These are phyloP conservation scores for Cyathus striatus DNA, from an alignment of 768 basidiomycete genomes.

Conservation along the genomic window DNA sequence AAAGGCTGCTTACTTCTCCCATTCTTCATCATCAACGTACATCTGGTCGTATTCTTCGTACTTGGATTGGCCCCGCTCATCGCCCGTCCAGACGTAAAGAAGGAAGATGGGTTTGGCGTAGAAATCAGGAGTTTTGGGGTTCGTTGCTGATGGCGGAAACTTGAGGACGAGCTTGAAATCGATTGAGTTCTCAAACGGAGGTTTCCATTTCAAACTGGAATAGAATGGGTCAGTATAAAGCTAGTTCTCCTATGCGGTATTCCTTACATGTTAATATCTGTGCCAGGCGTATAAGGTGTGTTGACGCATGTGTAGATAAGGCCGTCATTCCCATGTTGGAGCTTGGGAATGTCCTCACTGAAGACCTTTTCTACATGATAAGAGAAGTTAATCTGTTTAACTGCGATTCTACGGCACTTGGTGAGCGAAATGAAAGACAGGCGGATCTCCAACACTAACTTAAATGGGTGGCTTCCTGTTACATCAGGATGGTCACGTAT, in stretches of 20 bases:
- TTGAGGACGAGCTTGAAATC: conserved; percentile 96
- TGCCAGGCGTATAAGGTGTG: conserved; percentile 78
- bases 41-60: conserved; percentile 87
- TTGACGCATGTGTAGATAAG: conserved; percentile 93
- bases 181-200: conserved; percentile 94
- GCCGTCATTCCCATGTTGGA: conserved; percentile 93
- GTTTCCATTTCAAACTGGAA: conserved; percentile 94
- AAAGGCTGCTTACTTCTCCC: conserved; percentile 68
- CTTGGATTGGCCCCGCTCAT: conserved; percentile 40
- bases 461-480: conserved; percentile 64
- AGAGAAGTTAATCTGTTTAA: conserved; percentile 84
- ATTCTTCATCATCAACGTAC: conserved; percentile 83
- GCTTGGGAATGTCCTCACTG: conserved; percentile 69
- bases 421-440: conserved; percentile 2
- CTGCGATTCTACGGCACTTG: conserved; percentile 56
- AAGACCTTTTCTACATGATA: conserved; percentile 89
- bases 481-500: conserved; percentile 66
- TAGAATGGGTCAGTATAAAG: no score
- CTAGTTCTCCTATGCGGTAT: no score
- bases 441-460: conserved; percentile 48
- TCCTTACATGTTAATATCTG: conserved; percentile 83
- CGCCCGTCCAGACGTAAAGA: conserved; percentile 80
- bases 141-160: conserved; percentile 64
- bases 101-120: conserved; percentile 82
- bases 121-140: conserved; percentile 68